Conservation (phyloP, 352 stramenopile genomes). For the Phytopythium delawarense region DNA sequence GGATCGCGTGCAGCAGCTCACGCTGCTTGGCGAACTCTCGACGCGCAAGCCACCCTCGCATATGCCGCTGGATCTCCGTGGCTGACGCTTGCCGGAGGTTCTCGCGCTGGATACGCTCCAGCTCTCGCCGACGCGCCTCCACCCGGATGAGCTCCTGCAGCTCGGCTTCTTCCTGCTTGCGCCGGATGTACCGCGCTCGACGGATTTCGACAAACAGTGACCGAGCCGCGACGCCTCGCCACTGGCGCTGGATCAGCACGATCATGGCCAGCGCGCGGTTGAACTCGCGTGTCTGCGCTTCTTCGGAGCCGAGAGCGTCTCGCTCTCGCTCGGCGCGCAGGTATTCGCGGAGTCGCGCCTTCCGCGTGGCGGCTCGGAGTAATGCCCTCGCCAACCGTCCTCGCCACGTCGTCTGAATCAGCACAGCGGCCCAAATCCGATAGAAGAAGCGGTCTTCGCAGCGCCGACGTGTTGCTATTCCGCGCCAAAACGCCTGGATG, state of each 20-base stretch:
- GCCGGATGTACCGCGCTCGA: constrained; percentile 42
- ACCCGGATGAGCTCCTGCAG: constrained; percentile 60
- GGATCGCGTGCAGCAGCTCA: constrained; percentile 43
- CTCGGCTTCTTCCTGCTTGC: constrained; percentile 66
- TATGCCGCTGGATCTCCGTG: constrained; percentile 67
- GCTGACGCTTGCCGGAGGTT: constrained; percentile 43
- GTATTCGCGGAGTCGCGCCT: constrained; percentile 63
- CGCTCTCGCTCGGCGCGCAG: constrained; percentile 55
- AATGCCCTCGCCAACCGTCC: constrained; percentile 47
- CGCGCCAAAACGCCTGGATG: constrained; percentile 70
- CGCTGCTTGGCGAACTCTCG: constrained; percentile 55
- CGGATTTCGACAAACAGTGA: constrained; percentile 60
- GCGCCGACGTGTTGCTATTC: constrained; percentile 27
- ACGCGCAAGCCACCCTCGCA: constrained; percentile 49
- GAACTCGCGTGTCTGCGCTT: constrained; percentile 33
- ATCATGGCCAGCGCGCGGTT: constrained; percentile 55
- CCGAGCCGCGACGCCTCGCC: constrained; percentile 61
- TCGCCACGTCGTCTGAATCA: constrained; percentile 74
- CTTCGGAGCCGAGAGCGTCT: constrained; percentile 52
- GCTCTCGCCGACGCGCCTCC: constrained; percentile 38
- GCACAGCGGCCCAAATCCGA: constrained; percentile 52
- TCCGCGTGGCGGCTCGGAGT: constrained; percentile 43
- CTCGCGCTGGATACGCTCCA: constrained; percentile 47
- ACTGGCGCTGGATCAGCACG: constrained; percentile 63
- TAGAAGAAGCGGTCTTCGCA: constrained; percentile 63